Evolutionary conservation across 2,329 filamentous ascomycete genomes (phyloP).

Genomic region (Chalara sp.): DNA sequence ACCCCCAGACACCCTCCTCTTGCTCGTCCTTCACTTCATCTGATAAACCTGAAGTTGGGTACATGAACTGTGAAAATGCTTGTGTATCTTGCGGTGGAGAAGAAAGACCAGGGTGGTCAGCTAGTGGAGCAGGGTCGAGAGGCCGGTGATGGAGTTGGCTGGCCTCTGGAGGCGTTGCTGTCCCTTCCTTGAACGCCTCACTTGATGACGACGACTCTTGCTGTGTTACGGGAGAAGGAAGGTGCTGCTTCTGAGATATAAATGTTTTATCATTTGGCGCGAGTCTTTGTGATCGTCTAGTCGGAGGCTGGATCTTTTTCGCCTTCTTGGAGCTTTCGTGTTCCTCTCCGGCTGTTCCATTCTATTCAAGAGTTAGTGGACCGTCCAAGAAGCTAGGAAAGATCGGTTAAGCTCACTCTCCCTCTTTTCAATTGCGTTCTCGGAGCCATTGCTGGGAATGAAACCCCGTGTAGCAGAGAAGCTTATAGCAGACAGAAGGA

Average conservation of each 20-base stretch:
- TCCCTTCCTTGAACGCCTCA: conserved; percentile 56
- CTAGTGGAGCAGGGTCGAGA: conserved; percentile 30
- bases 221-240: conserved; percentile 76
- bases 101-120: conserved; percentile 29
- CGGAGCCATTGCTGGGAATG: conserved; percentile 34
- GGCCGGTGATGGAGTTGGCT: conserved; percentile 43
- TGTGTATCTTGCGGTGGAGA: conserved; percentile 72
- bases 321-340: conserved; percentile 15
- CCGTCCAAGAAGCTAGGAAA: conserved; percentile 12
- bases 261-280: conserved; percentile 50
- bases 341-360: conserved; percentile 1
- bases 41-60: conserved; percentile 63
- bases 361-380: conserved; percentile 5
- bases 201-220: conserved; percentile 56
- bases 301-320: conserved; percentile 46
- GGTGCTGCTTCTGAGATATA: conserved; percentile 55
- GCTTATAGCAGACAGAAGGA: background rate
- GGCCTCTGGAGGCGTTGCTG: conserved; percentile 61
- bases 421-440: conserved; percentile 81
- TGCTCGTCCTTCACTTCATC: conserved; percentile 83
- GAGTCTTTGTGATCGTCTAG: conserved; percentile 69
- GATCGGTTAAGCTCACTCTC: conserved; percentile 48
- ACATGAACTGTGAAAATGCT: conserved; percentile 72
- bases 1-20: conserved; percentile 80
- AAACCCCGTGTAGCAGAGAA: conserved; percentile 1